Base-by-base conservation (phyloP, 139 green algal species). In the Chlorella sorokiniana region DNA sequence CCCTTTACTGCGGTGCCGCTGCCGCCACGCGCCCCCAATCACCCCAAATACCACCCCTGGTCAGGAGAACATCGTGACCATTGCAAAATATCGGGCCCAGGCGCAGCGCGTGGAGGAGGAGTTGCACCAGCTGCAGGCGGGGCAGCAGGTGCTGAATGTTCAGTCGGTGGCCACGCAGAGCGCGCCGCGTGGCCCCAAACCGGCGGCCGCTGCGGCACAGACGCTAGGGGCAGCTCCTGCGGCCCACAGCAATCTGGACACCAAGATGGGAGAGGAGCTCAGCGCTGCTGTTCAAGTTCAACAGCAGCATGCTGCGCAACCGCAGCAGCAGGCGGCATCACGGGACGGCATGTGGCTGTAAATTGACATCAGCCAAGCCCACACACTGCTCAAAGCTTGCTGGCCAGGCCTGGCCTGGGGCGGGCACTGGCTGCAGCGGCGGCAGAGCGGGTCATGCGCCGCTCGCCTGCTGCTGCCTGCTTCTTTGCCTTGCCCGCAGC, bases 41-140 rank as follows among this genome's bases (percentile, higher is more conserved):
- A 20, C 37, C 45, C 37, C 22, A 48, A 20, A 35, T 14, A 18
- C 64, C 31, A 29, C 10, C 23, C 51, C 27, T 59, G 22, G 29
- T 54, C 77, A 83, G 77, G 82, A 86, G 25, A 86, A 86, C 69
- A 83, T 86, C n/a, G 74, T 78, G 2, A 44, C 78, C n/a, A 83
- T 86, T 48, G 82, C 82, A 33, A 86, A 76, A 52, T 82, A 86
- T 44, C 75, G 35, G 4, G 82, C 62, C 4, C 72, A 78, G 45
- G 38, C 54, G 23, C 77, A 81, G 38, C 40, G 64, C n/a, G 48
- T 86, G 63, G 65, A 87, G n/a, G 38, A 42, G 2, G 82, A 87
- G 65, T 37, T 87, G 51, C n/a, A 29, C 1, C 42, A 84, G 51
- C 63, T 87, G 37, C 18, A 48, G 78, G 38, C 38, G 27, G 76